These are phyloP conservation scores for Pleurotus cornucopiae DNA, from an alignment of 768 basidiomycete species.

Conservation along the genomic window DNA sequence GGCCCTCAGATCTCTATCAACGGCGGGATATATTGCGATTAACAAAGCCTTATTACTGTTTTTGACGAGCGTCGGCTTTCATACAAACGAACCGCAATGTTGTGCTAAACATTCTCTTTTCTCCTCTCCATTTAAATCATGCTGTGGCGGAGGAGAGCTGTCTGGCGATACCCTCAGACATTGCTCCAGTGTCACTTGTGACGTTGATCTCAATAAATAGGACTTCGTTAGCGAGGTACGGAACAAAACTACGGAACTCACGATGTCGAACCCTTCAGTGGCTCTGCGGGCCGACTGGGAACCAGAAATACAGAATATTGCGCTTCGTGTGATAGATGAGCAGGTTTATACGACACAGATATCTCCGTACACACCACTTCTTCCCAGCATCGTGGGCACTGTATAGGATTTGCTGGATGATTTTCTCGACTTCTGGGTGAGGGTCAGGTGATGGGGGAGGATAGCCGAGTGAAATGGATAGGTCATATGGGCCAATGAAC, in stretches of 20 bases:
- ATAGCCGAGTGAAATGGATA: conserved; percentile 59
- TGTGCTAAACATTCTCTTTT: background rate
- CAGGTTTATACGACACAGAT: background rate
- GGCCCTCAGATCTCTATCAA: background rate
- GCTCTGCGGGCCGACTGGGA: conserved; percentile 38
- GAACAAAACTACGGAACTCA: conserved; percentile 10
- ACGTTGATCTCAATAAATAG: conserved; percentile 40
- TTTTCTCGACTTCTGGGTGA: conserved; percentile 56
- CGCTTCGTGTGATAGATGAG: conserved; percentile 24
- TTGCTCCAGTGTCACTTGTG: conserved; percentile 37
- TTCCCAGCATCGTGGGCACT: conserved; percentile 50
- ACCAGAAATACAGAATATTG: conserved; percentile 44
- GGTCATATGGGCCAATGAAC: conserved; percentile 67
- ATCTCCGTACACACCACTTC: conserved; percentile 49
- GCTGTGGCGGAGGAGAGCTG: conserved; percentile 19
- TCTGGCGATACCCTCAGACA: conserved; percentile 29
- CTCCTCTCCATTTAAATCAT: background rate
- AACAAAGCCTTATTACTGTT: too few species aligned
- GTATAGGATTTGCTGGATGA: conserved; percentile 50
- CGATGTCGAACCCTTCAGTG: conserved; percentile 51
- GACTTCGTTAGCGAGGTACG: background rate
- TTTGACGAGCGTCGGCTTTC: too few species aligned
- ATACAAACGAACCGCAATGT: too few species aligned
- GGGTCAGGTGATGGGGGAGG: conserved; percentile 60
- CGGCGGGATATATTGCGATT: background rate